Evolutionary conservation across 352 stramenopile genomes (phyloP), one percentile per base, ranked within the genome.

Genomic region (Phytophthora citricola): DNA sequence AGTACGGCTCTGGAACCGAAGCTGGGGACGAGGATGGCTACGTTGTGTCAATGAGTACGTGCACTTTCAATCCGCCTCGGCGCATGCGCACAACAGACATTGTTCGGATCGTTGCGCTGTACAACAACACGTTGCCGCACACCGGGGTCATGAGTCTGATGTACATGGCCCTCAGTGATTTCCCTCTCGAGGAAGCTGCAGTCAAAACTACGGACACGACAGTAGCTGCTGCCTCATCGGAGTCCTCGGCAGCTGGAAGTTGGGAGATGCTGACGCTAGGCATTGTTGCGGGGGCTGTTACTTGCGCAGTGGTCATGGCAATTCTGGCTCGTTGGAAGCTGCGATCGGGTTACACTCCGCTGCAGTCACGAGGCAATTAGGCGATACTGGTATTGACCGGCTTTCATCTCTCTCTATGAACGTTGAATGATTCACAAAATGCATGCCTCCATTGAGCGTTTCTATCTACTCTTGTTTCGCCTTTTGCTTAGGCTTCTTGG

Each of bases 101-200:
- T 45, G 75, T 92, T 63, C 83, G 85, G 49, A 65, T 94, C 56
- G 83, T 94, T 4, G 78, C 85, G 17, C 74, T 92, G 14, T 94
- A 91, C 74, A 92, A 94, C 80, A 92, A 90, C 73, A 92, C 85
- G 34, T 20, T 87, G 38, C 66, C 81, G 38, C 85, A 92, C 67
- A 91, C 85, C 27, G 85, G 85, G 40, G 85, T 83, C 5, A 94
- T 94, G 85, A 90, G 80, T 50, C 59, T 94, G 11, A 83, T 90
- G 77, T 94, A 92, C 74, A 51, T 94, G 46, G 85, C 82, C 29
- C 68, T 92, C 11, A 81, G 78, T 48, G 83, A 94, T 57, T 83
- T 89, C 52, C 66, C 66, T 40, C 49, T 73, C 15, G 47, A 69
- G 9, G 11, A 63, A 47, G 24, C 58, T 14, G 64, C 46, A 29